Evolutionary conservation across 1,284 basidiomycete species (phyloP).

Genomic region (Anthracocystis panici-leucophaei): DNA sequence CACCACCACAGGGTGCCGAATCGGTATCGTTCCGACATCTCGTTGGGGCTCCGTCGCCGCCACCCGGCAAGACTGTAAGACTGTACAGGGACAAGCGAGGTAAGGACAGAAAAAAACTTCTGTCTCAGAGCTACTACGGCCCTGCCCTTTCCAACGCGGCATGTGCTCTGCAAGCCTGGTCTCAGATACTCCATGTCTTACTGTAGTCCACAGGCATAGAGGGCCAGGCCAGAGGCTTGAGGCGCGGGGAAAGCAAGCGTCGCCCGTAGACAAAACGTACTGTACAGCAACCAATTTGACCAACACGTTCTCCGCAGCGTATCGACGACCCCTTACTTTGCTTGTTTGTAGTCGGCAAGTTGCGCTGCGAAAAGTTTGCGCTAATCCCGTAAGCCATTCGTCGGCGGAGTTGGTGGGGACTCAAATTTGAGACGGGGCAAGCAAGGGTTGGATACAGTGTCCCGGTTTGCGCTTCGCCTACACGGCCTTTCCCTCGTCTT

Average conservation of each 20-base stretch:
- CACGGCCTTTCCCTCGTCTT: background rate
- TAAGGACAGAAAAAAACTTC: background rate
- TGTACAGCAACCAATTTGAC: background rate
- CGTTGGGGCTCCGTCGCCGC: no score
- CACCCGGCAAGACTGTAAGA: background rate
- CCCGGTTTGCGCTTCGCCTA: background rate
- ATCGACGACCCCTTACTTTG: background rate
- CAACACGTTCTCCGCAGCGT: slow-evolving; percentile 1
- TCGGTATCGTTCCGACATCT: no score
- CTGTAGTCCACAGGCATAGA: no score
- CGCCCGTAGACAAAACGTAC: background rate
- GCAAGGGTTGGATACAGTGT: background rate
- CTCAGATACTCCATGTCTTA: slow-evolving; percentile 9
- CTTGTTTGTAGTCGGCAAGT: background rate
- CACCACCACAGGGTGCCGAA: no score
- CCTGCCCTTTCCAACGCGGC: background rate
- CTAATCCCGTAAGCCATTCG: no score
- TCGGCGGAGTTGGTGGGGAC: background rate
- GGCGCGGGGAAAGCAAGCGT: background rate
- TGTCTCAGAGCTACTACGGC: background rate
- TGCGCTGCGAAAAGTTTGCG: background rate
- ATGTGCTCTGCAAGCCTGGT: slow-evolving; percentile 17
- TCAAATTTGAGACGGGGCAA: background rate
- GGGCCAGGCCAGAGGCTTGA: background rate
- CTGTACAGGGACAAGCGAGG: background rate